These are phyloP conservation scores for Pythium periplocum DNA, from an alignment of 352 stramenopile genomes.

Conservation along the genomic window DNA sequence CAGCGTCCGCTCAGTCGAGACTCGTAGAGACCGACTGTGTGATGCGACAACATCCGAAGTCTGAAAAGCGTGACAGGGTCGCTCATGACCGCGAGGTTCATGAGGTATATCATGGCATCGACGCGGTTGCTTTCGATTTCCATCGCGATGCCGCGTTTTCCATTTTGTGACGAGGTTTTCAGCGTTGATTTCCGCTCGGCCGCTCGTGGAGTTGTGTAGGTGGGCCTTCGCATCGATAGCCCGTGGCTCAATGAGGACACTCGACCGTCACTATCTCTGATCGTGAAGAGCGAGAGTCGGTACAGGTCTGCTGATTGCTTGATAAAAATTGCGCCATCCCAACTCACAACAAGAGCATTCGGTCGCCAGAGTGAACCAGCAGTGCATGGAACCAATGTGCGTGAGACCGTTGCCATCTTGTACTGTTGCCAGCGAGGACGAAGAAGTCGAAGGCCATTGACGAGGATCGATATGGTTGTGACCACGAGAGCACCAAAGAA, in stretches of 20 bases:
- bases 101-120: conserved; percentile 5
- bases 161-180: not conserved
- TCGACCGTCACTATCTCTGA: no score
- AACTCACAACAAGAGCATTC: conserved; percentile 14
- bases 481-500: not conserved
- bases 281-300: not conserved
- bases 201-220: not conserved
- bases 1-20: not conserved
- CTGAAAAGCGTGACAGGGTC: conserved; percentile 9
- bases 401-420: conserved; percentile 2
- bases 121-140: conserved; percentile 1
- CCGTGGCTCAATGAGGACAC: no score
- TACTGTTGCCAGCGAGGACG: not conserved
- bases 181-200: not conserved
- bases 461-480: not conserved
- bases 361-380: conserved; percentile 11
- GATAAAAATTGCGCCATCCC: conserved; percentile 8
- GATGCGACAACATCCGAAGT: conserved; percentile 1
- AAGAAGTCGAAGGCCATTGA: not conserved
- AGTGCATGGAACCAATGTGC: conserved; percentile 10
- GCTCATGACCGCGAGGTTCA: conserved; percentile 19
- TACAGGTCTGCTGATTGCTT: not conserved
- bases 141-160: not conserved
- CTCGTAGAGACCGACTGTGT: conserved; percentile 3
- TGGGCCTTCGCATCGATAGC: no score